These are phyloP conservation scores for Entomortierella parvispora DNA, from an alignment of 192 early-diverging fungal genomes.

Conservation along the genomic window DNA sequence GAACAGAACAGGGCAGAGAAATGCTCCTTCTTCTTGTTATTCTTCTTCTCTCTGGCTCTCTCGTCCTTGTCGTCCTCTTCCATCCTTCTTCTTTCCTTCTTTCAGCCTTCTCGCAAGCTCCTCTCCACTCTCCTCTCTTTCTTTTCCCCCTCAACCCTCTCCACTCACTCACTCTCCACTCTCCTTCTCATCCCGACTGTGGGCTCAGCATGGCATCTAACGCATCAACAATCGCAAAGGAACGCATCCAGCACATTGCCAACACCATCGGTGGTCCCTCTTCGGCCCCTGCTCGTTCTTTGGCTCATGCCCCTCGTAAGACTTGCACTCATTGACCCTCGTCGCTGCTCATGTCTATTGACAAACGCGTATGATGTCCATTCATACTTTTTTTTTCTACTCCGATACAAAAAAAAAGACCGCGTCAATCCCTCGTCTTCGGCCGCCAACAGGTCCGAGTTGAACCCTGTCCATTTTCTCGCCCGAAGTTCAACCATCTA, in stretches of 20 bases:
- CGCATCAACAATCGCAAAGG: conserved; percentile 28
- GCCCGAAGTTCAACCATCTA: conserved; percentile 60
- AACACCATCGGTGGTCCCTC: conserved; percentile 32
- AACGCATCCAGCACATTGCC: conserved; percentile 38
- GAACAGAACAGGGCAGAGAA: too few relatives aligned
- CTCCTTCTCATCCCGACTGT: background rate
- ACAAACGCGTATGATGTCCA: background rate
- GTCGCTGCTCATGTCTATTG: too few relatives aligned
- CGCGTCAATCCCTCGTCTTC: conserved; percentile 28
- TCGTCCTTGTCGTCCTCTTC: too few relatives aligned
- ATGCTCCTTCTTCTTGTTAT: too few relatives aligned
- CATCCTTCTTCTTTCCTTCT: too few relatives aligned
- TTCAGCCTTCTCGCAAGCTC: background rate
- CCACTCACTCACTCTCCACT: conserved; percentile 1
- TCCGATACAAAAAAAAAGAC: too few relatives aligned
- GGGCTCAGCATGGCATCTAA: conserved; percentile 24
- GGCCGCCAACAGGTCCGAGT: conserved; percentile 40
- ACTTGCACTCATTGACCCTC: too few relatives aligned
- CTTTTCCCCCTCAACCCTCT: background rate
- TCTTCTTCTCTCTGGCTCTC: too few relatives aligned
- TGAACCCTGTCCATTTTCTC: conserved; percentile 66
- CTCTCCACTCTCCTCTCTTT: conserved; percentile 8
- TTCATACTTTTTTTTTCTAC: background rate
- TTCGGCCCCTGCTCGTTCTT: background rate
- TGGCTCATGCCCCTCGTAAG: conserved; percentile 28